Base-by-base conservation (phyloP, 108 stramenopile genomes). In the Cyclotella choctawhatcheeana region DNA sequence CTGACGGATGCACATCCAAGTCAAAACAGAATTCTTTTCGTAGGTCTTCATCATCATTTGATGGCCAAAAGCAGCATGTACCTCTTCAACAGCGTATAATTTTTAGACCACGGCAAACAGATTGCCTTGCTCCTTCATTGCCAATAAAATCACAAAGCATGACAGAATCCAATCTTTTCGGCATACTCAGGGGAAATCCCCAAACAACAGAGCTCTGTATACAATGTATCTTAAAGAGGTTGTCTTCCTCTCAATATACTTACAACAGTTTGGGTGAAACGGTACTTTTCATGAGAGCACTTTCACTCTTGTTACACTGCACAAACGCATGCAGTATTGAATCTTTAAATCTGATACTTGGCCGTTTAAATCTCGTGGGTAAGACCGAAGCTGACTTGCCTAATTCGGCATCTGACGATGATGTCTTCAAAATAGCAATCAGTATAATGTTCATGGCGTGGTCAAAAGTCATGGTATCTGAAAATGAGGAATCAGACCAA, bases 1-100 rank as follows among this genome's bases (percentile, higher is more conserved):
- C 14, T 3, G 31, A 21, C 20, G 14, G 50, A 21, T 20, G 17
- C 17, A 56, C 26, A 25, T 31, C 43, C 26, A 25, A 16, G 13
- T 22, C 44, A 31, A 29, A 5, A 3, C n/a, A 12, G 40, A 63
- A 10, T 13, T 5, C 24, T 10, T 4, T 48, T 48, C 47, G n/a
- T n/a, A n/a, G n/a, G n/a, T n/a, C n/a, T n/a, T n/a, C n/a, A n/a
- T 48, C 8, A n/a, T n/a, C 47, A 48, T n/a, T 10, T 48, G 47
- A 48, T 12, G 29, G 31, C 14, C 27, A 30, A 4, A 58, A 20
- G 25, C 26, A 14, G 17, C 5, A 31, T 8, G 8, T 66, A 7
- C 52, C 74, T 26, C 74, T 76, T 20, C 66, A 34, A 2, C 59
- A 76, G 33, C 58, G 74, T 31, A 68, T 76, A 29, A 34, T 76